A percentile compares a stretch with the other conserved stretches of the same genome.
Evolutionary conservation across 192 early-diverging fungal species (phyloP).

Genomic region (Podila verticillata): DNA sequence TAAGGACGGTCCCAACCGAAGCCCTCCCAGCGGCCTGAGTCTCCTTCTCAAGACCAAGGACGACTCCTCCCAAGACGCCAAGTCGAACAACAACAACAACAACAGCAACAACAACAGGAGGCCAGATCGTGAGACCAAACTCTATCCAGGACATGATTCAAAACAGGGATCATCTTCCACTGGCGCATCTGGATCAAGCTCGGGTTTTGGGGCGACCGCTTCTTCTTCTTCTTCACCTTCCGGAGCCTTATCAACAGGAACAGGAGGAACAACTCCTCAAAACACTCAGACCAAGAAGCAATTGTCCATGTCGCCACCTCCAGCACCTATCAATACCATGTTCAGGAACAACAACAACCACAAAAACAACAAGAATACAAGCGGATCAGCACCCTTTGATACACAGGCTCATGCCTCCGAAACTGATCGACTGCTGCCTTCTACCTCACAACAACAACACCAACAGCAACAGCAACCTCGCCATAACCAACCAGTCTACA

Average conservation of each 20-base stretch:
- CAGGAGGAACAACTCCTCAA: neutral
- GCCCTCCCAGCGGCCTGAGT: conserved; percentile 45
- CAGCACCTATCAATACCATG: conserved; percentile 23
- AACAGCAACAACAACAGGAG: neutral
- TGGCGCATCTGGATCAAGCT: neutral
- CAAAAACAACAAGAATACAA: neutral
- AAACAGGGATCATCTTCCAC: neutral
- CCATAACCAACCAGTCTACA: conserved; percentile 11
- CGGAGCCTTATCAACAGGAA: neutral
- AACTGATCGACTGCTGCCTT: neutral
- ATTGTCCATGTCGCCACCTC: conserved; percentile 14
- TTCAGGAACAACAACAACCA: neutral
- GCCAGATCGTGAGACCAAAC: no score
- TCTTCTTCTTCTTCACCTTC: neutral
- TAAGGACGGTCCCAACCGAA: conserved; percentile 14
- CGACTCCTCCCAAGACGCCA: conserved; percentile 4
- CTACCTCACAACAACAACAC: neutral
- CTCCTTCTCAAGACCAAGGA: conserved; percentile 42
- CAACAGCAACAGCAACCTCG: neutral
- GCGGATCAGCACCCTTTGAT: neutral
- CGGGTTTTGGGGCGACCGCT: neutral
- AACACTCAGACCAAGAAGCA: conserved; percentile 3
- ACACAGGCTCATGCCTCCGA: neutral
- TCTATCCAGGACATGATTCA: no score
- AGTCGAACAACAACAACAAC: conserved; percentile 1